Conservation (phyloP, 768 basidiomycete genomes). For the Boletus reticuloceps region DNA sequence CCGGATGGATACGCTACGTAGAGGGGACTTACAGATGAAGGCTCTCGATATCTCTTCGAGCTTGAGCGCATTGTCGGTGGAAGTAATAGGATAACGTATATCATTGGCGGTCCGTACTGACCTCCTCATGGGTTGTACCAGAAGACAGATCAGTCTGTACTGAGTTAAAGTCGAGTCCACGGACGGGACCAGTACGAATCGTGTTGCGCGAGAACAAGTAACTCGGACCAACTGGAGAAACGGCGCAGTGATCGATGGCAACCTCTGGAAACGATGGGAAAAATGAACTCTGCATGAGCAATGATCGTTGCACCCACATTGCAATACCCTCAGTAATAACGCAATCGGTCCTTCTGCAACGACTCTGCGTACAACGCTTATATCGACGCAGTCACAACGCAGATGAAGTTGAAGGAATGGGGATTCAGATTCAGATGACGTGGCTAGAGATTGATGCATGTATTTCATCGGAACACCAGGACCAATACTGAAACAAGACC, state of each 20-base stretch:
- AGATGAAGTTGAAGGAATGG: no score
- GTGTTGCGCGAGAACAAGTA: slow-evolving; percentile 80
- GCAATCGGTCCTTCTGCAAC: slow-evolving; percentile 54
- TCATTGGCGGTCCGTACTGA: slow-evolving; percentile 31
- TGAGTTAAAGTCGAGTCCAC: slow-evolving; percentile 92
- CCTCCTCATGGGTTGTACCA: slow-evolving; percentile 92
- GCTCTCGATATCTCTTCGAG: slow-evolving; percentile 57
- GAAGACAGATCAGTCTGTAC: no score
- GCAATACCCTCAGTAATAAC: slow-evolving; percentile 90
- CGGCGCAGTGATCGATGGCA: slow-evolving; percentile 7
- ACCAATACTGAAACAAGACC: not conserved
- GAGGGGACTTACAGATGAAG: slow-evolving; percentile 60
- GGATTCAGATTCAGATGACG: no score
- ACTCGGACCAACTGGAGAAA: slow-evolving; percentile 50
- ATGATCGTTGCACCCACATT: slow-evolving; percentile 87
- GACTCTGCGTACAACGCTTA: no score
- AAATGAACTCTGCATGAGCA: slow-evolving; percentile 62
- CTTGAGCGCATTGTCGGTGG: slow-evolving; percentile 54
- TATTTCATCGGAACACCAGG: no score
- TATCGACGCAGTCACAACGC: no score
- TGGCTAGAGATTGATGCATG: no score
- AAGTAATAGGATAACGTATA: slow-evolving; percentile 16
- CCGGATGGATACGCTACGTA: not conserved
- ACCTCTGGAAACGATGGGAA: slow-evolving; percentile 1
- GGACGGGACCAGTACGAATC: slow-evolving; percentile 88